phyloP scores from a whole-genome alignment of 345 rosid species.

The Arabidopsis thaliana region DNA sequence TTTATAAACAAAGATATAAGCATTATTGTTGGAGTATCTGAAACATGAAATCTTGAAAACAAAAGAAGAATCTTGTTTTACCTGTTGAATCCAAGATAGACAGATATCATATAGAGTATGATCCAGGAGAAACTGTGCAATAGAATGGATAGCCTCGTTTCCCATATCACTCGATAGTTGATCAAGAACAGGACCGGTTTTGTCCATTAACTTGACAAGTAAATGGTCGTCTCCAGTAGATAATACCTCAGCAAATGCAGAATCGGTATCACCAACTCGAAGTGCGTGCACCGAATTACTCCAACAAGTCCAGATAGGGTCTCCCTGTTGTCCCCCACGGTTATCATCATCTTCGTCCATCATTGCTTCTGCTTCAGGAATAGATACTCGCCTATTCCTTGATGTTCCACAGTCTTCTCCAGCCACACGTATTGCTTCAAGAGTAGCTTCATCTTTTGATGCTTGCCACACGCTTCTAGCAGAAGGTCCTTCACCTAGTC shows the following conservation, averaged over 20 bases:
- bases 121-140: conserved; percentile 76
- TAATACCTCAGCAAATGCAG: conserved; percentile 84
- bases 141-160: conserved; percentile 67
- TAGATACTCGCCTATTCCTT: conserved; percentile 55
- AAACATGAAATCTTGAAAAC: background rate
- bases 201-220: conserved; percentile 93
- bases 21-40: too few species aligned
- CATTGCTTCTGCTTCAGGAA: conserved; percentile 79
- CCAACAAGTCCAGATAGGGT: conserved; percentile 87
- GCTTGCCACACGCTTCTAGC: conserved; percentile 99
- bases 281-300: conserved; percentile 91
- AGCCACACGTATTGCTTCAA: conserved; percentile 96
- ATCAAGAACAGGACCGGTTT: conserved; percentile 83
- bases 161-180: conserved; percentile 82
- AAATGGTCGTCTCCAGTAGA: conserved; percentile 80
- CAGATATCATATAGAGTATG: conserved; percentile 78
- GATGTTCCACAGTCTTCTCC: conserved; percentile 72
- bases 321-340: conserved; percentile 60
- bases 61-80: conserved; percentile 42
- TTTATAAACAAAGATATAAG: too few species aligned
- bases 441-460: conserved; percentile 96
- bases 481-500: conserved; percentile 97
- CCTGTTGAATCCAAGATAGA: conserved; percentile 96
- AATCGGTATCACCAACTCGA: conserved; percentile 81
- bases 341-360: conserved; percentile 52